Percentiles rank a stretch among this genome's conserved stretches.
Evolutionary conservation across 257 asterid genomes (phyloP).

Genomic region (Solanum chmielewskii): DNA sequence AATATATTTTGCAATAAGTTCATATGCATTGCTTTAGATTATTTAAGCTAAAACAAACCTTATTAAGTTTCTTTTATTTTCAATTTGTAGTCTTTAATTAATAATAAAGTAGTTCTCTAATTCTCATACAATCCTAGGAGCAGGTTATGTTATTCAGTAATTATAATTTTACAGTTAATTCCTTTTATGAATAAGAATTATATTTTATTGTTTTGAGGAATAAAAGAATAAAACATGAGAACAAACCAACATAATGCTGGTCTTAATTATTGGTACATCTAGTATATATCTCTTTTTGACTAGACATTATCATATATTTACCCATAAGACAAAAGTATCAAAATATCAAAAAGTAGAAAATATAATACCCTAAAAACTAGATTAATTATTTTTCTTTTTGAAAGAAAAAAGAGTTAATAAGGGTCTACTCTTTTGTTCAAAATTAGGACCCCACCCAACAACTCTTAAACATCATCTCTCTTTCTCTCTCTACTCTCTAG

Average conservation of each 20-base stretch:
- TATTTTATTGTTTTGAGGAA: neutral
- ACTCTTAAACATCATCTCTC: constrained; percentile 5
- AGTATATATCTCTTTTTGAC: neutral
- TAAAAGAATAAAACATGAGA: neutral
- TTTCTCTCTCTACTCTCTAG: constrained; percentile 1
- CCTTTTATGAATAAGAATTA: neutral
- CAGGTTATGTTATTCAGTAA: neutral
- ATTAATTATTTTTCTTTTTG: neutral
- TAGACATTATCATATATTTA: neutral
- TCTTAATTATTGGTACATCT: neutral
- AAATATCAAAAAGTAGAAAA: neutral
- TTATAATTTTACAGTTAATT: neutral
- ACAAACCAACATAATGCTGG: neutral
- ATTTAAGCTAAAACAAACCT: neutral
- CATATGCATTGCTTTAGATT: neutral
- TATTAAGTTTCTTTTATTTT: too few relatives aligned
- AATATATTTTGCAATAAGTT: neutral
- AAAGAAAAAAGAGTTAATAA: neutral
- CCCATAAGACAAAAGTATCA: neutral
- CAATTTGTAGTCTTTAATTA: neutral
- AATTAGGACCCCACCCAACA: constrained; percentile 9
- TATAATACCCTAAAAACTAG: neutral
- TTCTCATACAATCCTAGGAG: neutral
- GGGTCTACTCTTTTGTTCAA: constrained; percentile 6
- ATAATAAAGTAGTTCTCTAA: neutral